phyloP scores from a whole-genome alignment of 805 yeast genomes.

The Cyberlindnera maritima region DNA sequence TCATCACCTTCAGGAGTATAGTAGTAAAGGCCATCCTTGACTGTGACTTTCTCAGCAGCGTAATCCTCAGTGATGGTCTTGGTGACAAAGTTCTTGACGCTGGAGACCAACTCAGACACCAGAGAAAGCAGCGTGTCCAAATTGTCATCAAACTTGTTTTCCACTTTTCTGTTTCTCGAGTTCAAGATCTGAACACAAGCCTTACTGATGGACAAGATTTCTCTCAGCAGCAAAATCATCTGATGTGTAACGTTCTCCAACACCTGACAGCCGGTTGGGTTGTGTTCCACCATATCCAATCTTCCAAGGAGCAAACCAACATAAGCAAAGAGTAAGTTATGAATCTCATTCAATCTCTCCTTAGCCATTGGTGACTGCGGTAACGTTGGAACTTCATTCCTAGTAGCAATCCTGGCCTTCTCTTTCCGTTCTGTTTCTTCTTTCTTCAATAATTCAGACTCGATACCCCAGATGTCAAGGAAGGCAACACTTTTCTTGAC shows the following conservation, averaged over 20 bases:
- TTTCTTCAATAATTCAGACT: slow-evolving; percentile 43
- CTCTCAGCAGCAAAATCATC: slow-evolving; percentile 60
- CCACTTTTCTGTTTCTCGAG: slow-evolving; percentile 21
- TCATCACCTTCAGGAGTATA: slow-evolving; percentile 68
- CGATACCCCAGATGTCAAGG: slow-evolving; percentile 69
- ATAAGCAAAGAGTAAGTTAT: slow-evolving; percentile 56
- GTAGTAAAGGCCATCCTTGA: slow-evolving; percentile 37
- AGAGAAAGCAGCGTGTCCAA: slow-evolving; percentile 57
- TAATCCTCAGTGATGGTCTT: slow-evolving; percentile 45
- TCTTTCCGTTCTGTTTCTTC: slow-evolving; percentile 11
- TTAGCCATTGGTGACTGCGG: slow-evolving; percentile 57
- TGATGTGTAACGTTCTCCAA: slow-evolving; percentile 68
- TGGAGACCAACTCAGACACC: slow-evolving; percentile 62
- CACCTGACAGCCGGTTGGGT: slow-evolving; percentile 64
- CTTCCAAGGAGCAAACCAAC: slow-evolving; percentile 71
- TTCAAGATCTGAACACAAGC: slow-evolving; percentile 37
- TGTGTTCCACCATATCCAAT: slow-evolving; percentile 72
- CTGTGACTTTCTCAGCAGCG: slow-evolving; percentile 5
- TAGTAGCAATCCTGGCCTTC: slow-evolving; percentile 6
- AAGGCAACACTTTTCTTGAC: slow-evolving; percentile 61
- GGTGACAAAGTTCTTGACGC: slow-evolving; percentile 61
- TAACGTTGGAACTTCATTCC: slow-evolving; percentile 40
- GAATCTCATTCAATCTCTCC: slow-evolving; percentile 61
- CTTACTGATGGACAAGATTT: slow-evolving; percentile 58
- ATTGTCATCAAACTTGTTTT: slow-evolving; percentile 33